These are phyloP conservation scores for Botrytis byssoidea DNA, from an alignment of 2,329 filamentous ascomycete genomes.

Conservation along the genomic window DNA sequence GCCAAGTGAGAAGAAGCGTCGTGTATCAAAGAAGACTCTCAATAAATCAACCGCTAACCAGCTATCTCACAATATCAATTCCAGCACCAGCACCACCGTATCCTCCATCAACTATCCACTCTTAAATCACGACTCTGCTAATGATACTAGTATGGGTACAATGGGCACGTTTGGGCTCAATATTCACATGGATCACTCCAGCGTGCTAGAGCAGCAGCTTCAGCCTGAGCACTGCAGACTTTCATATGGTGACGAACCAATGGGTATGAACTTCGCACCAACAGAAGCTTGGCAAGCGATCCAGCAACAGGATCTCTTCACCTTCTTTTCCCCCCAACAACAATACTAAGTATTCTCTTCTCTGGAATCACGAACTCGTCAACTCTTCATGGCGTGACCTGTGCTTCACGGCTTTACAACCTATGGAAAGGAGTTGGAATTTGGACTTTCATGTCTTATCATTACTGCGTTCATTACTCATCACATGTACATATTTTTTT, in stretches of 20 bases:
- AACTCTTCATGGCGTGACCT: not conserved
- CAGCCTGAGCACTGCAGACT: not conserved
- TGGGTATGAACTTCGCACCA: not conserved
- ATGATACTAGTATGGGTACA: not conserved
- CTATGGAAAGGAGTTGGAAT: not conserved
- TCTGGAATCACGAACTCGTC: not conserved
- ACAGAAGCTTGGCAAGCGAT: not conserved
- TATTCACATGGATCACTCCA: not conserved
- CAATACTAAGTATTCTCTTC: not conserved
- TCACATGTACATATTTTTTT: not conserved
- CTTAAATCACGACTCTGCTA: not conserved
- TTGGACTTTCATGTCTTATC: not conserved
- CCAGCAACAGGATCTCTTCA: not conserved
- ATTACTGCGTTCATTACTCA: not conserved
- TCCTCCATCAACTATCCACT: not conserved
- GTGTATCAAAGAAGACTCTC: no score
- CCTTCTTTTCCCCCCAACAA: not conserved
- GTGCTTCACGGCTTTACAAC: not conserved
- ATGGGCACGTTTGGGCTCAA: not conserved
- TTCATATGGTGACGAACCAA: not conserved
- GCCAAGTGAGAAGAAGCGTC: no score
- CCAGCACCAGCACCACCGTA: no score
- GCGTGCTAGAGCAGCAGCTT: not conserved
- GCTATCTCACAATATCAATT: no score
- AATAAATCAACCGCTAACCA: no score